Conservation (phyloP, 345 rosid species). For the Populus deltoides region DNA sequence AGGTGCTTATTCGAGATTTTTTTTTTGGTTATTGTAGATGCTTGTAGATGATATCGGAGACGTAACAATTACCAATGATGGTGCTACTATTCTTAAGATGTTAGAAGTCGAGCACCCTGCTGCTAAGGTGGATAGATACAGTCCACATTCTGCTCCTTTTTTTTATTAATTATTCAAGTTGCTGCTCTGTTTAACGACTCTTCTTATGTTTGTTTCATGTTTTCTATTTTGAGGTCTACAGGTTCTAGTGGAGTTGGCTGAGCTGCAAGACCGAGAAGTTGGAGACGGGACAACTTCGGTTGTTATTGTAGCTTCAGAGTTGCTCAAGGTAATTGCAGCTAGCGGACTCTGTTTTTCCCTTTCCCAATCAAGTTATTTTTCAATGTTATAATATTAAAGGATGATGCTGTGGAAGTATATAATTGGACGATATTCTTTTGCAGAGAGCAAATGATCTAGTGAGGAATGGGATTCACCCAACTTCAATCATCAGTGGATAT, state of each 20-base stretch:
- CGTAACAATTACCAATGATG: conserved; percentile 90
- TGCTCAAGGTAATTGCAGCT: conserved; percentile 54
- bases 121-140: conserved; percentile 62
- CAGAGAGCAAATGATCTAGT: conserved; percentile 96
- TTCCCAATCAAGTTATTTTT: not conserved
- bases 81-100: conserved; percentile 94
- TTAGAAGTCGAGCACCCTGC: conserved; percentile 97
- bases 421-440: conserved; percentile 12
- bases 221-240: conserved; percentile 24
- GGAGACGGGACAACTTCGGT: conserved; percentile 98
- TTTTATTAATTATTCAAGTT: not conserved
- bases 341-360: not conserved
- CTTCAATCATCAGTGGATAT: conserved; percentile 92
- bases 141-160: not conserved
- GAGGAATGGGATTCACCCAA: conserved; percentile 95
- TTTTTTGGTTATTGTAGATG: conserved; percentile 47
- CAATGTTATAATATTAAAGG: not conserved
- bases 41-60: conserved; percentile 96
- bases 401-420: conserved; percentile 5
- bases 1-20: not conserved
- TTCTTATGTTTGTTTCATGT: not conserved
- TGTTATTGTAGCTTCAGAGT: conserved; percentile 89
- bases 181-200: not conserved
- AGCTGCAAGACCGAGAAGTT: conserved; percentile 95
- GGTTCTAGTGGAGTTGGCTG: conserved; percentile 97